These are phyloP conservation scores for Agrostemma githago DNA, from an alignment of 148 eudicot species.

Conservation along the genomic window DNA sequence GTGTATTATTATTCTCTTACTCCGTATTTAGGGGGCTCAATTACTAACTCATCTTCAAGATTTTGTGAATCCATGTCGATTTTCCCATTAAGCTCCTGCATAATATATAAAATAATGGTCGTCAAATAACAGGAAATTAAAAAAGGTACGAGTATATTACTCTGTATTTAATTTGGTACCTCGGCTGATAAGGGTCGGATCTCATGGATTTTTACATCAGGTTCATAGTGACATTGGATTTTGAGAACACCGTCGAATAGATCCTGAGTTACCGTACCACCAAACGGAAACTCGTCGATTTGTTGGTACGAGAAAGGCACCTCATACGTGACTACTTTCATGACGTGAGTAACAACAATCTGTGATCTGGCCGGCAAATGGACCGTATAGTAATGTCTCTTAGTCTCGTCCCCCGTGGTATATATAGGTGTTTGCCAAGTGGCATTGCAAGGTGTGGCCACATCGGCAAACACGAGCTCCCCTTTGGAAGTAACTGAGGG, in stretches of 20 bases:
- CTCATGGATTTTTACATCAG: background rate
- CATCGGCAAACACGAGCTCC: background rate
- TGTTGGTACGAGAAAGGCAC: background rate
- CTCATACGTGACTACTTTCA: background rate
- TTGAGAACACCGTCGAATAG: background rate
- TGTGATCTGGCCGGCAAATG: background rate
- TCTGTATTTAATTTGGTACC: background rate
- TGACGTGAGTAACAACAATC: background rate
- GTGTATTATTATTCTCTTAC: no score
- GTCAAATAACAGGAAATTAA: no score
- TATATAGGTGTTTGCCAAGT: no score
- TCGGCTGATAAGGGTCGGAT: background rate
- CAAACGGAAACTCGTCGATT: background rate
- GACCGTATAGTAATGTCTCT: no score
- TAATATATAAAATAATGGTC: background rate
- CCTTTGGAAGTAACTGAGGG: background rate
- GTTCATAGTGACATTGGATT: background rate
- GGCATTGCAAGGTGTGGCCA: background rate
- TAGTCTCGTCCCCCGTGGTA: no score
- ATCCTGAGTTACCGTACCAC: background rate
- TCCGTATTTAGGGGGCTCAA: background rate
- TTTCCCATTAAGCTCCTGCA: background rate
- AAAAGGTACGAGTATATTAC: no score
- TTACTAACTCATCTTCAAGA: background rate
- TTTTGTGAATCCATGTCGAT: background rate